Base-by-base conservation (phyloP, 208 protist genomes). In the Phytomonas serpens region DNA sequence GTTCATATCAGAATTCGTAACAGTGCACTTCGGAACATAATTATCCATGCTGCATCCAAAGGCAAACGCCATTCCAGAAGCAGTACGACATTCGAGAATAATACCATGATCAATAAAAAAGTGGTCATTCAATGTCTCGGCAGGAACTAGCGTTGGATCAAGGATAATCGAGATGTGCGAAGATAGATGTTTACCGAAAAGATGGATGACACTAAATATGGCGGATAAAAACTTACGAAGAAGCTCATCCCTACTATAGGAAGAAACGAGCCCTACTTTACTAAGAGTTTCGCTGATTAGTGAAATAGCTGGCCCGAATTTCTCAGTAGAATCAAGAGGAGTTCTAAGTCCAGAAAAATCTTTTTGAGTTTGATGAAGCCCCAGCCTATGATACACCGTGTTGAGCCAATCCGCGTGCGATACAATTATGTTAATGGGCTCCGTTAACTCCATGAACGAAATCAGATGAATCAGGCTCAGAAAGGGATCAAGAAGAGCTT, bases 381-480 rank as follows among this genome's bases (percentile, higher is more conserved):
- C 66, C 29, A 75, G 64, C n/a, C 77, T 73, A 4, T 77, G 77
- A 68, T 79, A 81, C 29, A 79, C 78, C n/a, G 83, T 80, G 40
- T 86, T 83, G 32, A 94, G 73, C 89, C 86, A 92, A 40, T 84
- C 51, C 16, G 80, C 86, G 73, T 92, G 87, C n/a, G 89, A 92
- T 23, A 94, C 74, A 23, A 89, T 72, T 42, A 94, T 77, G 65
- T 86, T 77, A n/a, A 92, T 61, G 2, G 74, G 77, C 37, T 71
- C 76, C 19, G 74, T 61, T 23, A 80, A 69, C 13, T 94, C 80
- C 64, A 76, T 77, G 23, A 85, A 72, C 34, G 84, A 86, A 19
- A 92, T 64, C 61, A 94, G 71, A 61, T 94, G 86, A 19, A 79
- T 74, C 40, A 89, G 75, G 40, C 78, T 79, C 31, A 92, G 73